A percentile compares a stretch with the other conserved stretches of the same genome.
These are phyloP conservation scores for Aspergillus sp. DNA, from an alignment of 2,329 filamentous ascomycete genomes.

Conservation along the genomic window DNA sequence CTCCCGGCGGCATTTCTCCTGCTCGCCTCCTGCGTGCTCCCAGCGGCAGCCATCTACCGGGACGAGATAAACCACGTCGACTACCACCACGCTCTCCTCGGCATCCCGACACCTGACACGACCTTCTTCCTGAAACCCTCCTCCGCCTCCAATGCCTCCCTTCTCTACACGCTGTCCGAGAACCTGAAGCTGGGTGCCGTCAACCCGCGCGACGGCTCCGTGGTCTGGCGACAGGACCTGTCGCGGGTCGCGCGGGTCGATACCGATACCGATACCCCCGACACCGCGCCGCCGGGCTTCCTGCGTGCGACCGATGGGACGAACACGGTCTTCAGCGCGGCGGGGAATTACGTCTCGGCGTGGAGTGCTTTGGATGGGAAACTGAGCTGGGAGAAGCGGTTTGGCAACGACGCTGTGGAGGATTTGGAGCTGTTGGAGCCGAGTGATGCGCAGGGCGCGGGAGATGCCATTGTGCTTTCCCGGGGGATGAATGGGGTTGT, in stretches of 20 bases:
- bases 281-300: no score
- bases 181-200: constrained; percentile 75
- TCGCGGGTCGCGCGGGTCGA: constrained; percentile 32
- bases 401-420: constrained; percentile 38
- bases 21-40: constrained; percentile 39
- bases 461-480: constrained; percentile 61
- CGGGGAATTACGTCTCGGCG: constrained; percentile 59
- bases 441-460: constrained; percentile 43
- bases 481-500: constrained; percentile 49
- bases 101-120: constrained; percentile 67
- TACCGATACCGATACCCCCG: constrained; percentile 9
- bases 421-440: constrained; percentile 66
- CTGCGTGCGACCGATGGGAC: constrained; percentile 70
- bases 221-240: constrained; percentile 80
- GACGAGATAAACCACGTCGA: constrained; percentile 90
- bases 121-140: constrained; percentile 93
- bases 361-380: constrained; percentile 81
- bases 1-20: constrained; percentile 31
- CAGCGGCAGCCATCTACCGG: constrained; percentile 61
- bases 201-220: constrained; percentile 72
- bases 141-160: constrained; percentile 69
- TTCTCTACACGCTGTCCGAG: constrained; percentile 86
- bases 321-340: constrained; percentile 64
- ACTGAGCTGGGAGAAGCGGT: constrained; percentile 61
- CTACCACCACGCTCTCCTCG: constrained; percentile 84